phyloP scores from a whole-genome alignment of 768 basidiomycete species.

The Coprinellus aureogranulatus region DNA sequence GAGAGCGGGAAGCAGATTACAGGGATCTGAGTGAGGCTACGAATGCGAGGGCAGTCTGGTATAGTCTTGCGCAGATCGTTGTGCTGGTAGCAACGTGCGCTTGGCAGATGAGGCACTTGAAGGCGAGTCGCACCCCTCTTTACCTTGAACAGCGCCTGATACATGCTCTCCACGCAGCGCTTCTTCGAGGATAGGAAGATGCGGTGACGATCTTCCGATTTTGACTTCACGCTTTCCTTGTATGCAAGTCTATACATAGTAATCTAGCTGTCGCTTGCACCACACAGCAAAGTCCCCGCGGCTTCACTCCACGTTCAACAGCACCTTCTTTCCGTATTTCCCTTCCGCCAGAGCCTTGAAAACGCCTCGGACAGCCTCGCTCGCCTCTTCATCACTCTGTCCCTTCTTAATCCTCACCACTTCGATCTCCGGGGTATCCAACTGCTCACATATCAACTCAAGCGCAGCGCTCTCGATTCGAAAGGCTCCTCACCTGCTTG shows the following conservation, averaged over 20 bases:
- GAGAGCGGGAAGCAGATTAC: conserved; percentile 91
- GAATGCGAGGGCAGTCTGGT: conserved; percentile 94
- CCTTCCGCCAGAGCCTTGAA: conserved; percentile 40
- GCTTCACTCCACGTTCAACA: conserved; percentile 34
- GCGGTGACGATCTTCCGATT: conserved; percentile 46
- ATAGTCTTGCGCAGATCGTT: conserved; percentile 82
- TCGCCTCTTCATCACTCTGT: conserved; percentile 37
- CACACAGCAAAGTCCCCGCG: neutral
- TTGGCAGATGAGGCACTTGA: conserved; percentile 93
- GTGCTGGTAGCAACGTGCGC: conserved; percentile 81
- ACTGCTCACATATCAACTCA: conserved; percentile 34
- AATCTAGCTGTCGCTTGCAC: neutral
- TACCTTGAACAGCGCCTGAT: neutral
- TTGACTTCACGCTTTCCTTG: neutral
- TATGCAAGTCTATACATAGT: neutral
- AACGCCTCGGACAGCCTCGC: conserved; percentile 46
- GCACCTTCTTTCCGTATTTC: conserved; percentile 41
- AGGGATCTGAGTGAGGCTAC: conserved; percentile 85
- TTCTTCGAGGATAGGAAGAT: conserved; percentile 88
- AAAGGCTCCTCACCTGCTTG: conserved; percentile 43
- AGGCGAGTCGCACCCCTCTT: conserved; percentile 48
- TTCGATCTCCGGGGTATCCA: conserved; percentile 68
- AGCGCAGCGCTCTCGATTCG: neutral
- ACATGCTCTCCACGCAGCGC: conserved; percentile 39
- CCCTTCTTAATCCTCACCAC: conserved; percentile 50